Conservation (phyloP, 176 grass and related monocot species). For the Phoenix dactylifera region DNA sequence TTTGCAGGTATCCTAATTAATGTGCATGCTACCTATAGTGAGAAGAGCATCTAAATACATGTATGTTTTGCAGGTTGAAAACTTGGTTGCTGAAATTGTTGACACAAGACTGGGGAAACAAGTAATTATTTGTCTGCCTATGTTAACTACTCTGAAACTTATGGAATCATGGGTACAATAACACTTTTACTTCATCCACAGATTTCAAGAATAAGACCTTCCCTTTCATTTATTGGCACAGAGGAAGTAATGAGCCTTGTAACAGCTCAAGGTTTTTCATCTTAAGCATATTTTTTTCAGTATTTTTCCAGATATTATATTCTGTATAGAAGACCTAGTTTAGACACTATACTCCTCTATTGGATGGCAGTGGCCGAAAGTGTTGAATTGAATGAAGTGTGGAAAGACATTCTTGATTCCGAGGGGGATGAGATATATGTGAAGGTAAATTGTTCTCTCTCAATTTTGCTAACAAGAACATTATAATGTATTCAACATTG, state of each 20-base stretch:
- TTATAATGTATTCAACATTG: too few species aligned
- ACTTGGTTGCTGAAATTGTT: conserved; percentile 96
- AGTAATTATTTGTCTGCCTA: conserved; percentile 34
- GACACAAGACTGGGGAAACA: conserved; percentile 85
- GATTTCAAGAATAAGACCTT: conserved; percentile 90
- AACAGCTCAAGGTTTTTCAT: conserved; percentile 75
- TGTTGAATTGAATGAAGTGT: conserved; percentile 77
- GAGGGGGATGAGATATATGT: conserved; percentile 98
- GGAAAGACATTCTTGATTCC: conserved; percentile 90
- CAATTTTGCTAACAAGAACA: background rate
- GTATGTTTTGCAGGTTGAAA: conserved; percentile 47
- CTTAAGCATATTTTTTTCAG: conserved; percentile 8
- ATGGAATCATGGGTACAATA: conserved; percentile 1
- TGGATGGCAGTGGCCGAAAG: conserved; percentile 71
- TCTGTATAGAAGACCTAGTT: background rate
- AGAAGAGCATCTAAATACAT: background rate
- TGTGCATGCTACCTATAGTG: too few species aligned
- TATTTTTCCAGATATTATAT: conserved; percentile 15
- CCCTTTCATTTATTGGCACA: conserved; percentile 85
- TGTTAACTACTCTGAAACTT: conserved; percentile 3
- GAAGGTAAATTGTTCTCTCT: conserved; percentile 45
- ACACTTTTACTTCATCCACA: conserved; percentile 24
- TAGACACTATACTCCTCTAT: background rate
- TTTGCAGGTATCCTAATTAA: too few species aligned
- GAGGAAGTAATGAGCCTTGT: conserved; percentile 98